Evolutionary conservation across 768 basidiomycete species (phyloP).

Genomic region (Lyophyllum semitale): DNA sequence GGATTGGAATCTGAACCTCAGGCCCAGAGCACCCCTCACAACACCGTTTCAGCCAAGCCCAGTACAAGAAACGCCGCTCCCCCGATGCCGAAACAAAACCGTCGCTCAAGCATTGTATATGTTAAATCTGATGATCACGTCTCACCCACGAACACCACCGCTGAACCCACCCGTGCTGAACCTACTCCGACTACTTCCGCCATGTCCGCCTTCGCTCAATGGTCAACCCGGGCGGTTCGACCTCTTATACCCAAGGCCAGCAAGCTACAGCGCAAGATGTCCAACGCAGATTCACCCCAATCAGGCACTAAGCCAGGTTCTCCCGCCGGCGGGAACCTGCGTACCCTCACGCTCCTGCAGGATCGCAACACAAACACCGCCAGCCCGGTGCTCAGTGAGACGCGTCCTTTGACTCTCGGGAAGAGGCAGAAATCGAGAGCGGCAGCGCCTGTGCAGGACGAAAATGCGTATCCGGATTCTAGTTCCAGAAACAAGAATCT

Average conservation of each 20-base stretch:
- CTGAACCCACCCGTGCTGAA: slow-evolving; percentile 23
- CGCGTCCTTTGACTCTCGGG: slow-evolving; percentile 57
- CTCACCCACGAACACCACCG: slow-evolving; percentile 21
- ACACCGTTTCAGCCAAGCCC: slow-evolving; percentile 39
- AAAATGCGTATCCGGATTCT: slow-evolving; percentile 40
- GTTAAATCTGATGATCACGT: slow-evolving; percentile 57
- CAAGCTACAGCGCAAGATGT: slow-evolving; percentile 47
- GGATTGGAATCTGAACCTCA: slow-evolving; percentile 47
- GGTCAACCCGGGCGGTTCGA: slow-evolving; percentile 51
- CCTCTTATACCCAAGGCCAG: slow-evolving; percentile 55
- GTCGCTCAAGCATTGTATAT: slow-evolving; percentile 66
- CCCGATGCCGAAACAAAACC: slow-evolving; percentile 35
- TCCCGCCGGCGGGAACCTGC: slow-evolving; percentile 51
- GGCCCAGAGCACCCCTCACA: slow-evolving; percentile 68
- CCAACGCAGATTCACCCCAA: slow-evolving; percentile 25
- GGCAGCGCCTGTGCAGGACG: slow-evolving; percentile 31
- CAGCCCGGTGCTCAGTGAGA: slow-evolving; percentile 25
- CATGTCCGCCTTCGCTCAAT: slow-evolving; percentile 42
- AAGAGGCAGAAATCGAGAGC: slow-evolving; percentile 51
- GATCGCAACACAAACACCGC: slow-evolving; percentile 49
- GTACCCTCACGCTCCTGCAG: slow-evolving; percentile 63
- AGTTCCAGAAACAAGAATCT: slow-evolving; percentile 45
- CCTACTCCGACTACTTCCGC: slow-evolving; percentile 29
- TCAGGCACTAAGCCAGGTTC: slow-evolving; percentile 35
- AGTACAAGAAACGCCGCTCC: slow-evolving; percentile 32